Evolutionary conservation across 805 yeast genomes (phyloP), one percentile per base, ranked within the genome.

Genomic region (Wilhelminamyces savonicus): DNA sequence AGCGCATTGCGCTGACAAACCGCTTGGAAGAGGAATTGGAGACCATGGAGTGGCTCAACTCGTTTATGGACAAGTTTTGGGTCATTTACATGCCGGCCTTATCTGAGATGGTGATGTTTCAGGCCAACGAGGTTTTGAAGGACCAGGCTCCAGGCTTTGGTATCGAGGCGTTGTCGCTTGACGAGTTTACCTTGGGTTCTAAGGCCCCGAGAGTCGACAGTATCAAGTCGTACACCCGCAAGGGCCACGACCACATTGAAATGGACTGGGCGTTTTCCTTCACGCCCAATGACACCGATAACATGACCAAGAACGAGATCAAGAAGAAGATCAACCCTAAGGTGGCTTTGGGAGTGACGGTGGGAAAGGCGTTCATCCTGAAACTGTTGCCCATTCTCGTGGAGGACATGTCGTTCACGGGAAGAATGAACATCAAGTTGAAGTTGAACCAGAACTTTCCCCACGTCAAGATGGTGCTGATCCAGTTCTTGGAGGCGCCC

Each of bases 201-300:
- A 83, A 83, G 46, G 79, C 94, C 12, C 94, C 94, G 28, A 66
- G 79, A 28, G 73, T 83, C 34, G 76, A 77, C 40, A 70, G 80
- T 28, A 76, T 83, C 50, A 78, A 76, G 50, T 78, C 92, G 3
- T 81, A 76, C 52, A 76, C 90, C 9, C 76, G 76, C 42, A 66
- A 72, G 39, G 87, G 84, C 21, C 67, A 68, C 23, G 78, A 79
- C 46, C 60, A 70, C 26, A 76, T 78, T 39, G 88, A 82, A 54
- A 79, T 82, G 90, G 88, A 81, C 53, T 82, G 90, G 88, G 76
- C 76, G 6, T 79, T 83, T 46, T 76, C 80, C 5, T 83, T 83
- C 48, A 71, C 88, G 27, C 94, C 94, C 24, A 80, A 75, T 52
- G 88, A 83, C 55, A 77, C 83, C 17, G 84, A 80, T 38, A 86